A percentile compares a stretch with the other conserved stretches of the same genome.
Evolutionary conservation across 139 green algal genomes (phyloP).

Genomic region (Chlamydomonas applanata): DNA sequence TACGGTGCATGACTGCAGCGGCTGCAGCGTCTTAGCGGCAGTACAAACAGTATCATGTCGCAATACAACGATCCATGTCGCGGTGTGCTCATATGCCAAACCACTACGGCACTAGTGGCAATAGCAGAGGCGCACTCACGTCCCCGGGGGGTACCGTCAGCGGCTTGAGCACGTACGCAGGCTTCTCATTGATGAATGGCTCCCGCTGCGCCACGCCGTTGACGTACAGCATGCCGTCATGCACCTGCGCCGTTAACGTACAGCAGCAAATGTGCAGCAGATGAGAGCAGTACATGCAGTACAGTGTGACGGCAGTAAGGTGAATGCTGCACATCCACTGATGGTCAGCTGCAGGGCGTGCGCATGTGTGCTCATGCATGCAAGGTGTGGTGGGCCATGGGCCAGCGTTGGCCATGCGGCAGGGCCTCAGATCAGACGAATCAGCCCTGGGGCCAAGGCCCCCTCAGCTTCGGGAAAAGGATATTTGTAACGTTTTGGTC

Average conservation of each 20-base stretch:
- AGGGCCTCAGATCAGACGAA: neutral
- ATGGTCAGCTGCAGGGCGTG: no score
- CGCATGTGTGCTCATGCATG: no score
- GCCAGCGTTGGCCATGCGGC: no score
- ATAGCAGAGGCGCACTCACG: conserved; percentile 36
- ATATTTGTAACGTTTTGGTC: neutral
- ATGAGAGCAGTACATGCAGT: neutral
- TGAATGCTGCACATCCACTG: no score
- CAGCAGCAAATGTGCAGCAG: neutral
- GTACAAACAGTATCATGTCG: no score
- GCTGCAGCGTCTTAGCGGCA: no score
- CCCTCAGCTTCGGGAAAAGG: conserved; percentile 24
- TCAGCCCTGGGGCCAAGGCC: neutral
- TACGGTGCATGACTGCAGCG: neutral
- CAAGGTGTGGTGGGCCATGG: no score
- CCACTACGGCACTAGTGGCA: neutral
- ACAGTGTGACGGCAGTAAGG: neutral
- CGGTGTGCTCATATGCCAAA: neutral
- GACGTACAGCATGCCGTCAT: conserved; percentile 77
- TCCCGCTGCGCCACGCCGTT: conserved; percentile 79
- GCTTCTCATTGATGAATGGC: conserved; percentile 83
- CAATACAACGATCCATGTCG: no score
- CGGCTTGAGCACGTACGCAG: conserved; percentile 66
- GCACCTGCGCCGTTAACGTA: conserved; percentile 60
- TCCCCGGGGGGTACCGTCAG: conserved; percentile 71